Evolutionary conservation across 305 asterid species (phyloP), one percentile per base, ranked within the genome.

Genomic region (Petunia hybrid): DNA sequence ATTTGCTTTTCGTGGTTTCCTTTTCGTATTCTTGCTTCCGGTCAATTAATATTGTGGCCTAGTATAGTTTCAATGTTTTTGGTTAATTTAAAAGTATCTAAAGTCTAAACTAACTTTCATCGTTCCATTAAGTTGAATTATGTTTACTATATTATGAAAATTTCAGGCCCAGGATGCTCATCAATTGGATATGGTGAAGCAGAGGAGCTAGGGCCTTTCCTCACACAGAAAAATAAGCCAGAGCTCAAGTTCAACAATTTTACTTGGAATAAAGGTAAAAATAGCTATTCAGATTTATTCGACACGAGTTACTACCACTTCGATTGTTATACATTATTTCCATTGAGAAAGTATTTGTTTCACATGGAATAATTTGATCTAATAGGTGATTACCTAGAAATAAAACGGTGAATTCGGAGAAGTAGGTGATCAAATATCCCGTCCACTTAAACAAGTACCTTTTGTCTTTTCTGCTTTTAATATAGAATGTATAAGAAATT

Each of bases 141-240:
- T 8, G 59, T 53, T 5, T 45, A 3, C 7, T 45, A 46, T 9
- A 46, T 9, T 7, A 57, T 57, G 5, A 2, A 57, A 6, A 57
- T 71, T 46, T 73, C 87, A 95, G 98, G 99, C 12, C 99, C 99
- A 14, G 99, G 99, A 13, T 95, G 99, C 80, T 95, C 99, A 3
- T 95, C 98, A 1, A 71, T 95, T 51, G 99, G 99, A 5, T 95
- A 35, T 65, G 99, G 99, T 4, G 92, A 82, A 80, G 85, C 92
- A 53, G 97, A 91, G 82, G 99, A 95, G 85, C 61, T 95, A 83
- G 98, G 99, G 0, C 99, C 99, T 68, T 94, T 95, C 81, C 78
- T 89, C 9, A 88, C 92, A 13, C 95, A 87, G 38, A 89, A 92
- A 77, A 95, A 92, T 35, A 84, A 88, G 76, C 92, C 97, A 16